Percentiles rank a stretch among this genome's conserved stretches.
Conservation (phyloP, 345 rosid species). For the Stellera chamaejasme region DNA sequence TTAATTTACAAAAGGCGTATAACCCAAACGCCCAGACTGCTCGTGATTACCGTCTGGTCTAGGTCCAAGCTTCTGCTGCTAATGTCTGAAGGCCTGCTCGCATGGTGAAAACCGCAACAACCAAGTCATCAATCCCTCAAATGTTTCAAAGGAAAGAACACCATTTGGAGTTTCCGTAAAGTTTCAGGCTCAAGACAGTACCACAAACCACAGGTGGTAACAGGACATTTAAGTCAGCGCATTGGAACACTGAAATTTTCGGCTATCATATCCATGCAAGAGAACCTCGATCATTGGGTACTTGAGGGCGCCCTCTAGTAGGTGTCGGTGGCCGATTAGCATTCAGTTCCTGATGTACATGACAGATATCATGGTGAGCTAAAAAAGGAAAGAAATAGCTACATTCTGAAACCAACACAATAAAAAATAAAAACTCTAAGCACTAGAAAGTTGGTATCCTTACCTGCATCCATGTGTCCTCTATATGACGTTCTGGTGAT, state of each 20-base stretch:
- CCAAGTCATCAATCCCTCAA: conserved; percentile 7
- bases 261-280: conserved; percentile 70
- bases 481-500: conserved; percentile 66
- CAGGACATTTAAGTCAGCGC: conserved; percentile 27
- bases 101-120: conserved; percentile 15
- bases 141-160: conserved; percentile 15
- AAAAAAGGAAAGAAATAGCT: background rate
- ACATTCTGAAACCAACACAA: background rate
- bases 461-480: conserved; percentile 99
- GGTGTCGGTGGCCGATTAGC: conserved; percentile 93
- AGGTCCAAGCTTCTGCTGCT: conserved; percentile 20
- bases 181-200: conserved; percentile 42
- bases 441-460: background rate
- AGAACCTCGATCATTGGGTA: conserved; percentile 64
- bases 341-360: conserved; percentile 59
- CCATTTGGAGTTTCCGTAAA: conserved; percentile 23
- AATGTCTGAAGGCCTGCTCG: conserved; percentile 14
- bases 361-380: background rate
- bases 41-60: conserved; percentile 22
- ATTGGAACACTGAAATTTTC: conserved; percentile 7
- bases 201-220: conserved; percentile 33
- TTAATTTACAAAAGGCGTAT: conserved; percentile 40
- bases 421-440: background rate
- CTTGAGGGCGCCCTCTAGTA: conserved; percentile 83
- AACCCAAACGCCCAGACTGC: conserved; percentile 19